Evolutionary conservation across 306 rosid species (phyloP), one percentile per base, ranked within the genome.

Genomic region (Canavalia gladiata): DNA sequence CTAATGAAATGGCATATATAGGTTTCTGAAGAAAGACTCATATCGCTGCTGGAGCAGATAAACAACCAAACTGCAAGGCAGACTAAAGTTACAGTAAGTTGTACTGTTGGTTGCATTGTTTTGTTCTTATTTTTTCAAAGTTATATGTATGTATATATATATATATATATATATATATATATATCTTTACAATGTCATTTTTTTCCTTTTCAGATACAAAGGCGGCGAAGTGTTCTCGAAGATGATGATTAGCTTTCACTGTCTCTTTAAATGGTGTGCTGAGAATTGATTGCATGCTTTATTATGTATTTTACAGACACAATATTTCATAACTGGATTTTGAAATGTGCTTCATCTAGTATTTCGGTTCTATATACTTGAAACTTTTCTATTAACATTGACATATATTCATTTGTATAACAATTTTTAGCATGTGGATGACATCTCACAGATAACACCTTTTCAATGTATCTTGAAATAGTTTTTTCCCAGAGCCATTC

Each of bases 1-100:
- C 52, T 55, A 49, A 70, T 54, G 12, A 83, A 39, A 56, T 67
- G 47, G 47, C 74, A 52, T 81, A 67, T 77, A 51, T 80, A 95
- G 99, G 99, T 95, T 58, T 88, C 99, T 39, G 99, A 95, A 75
- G 97, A 95, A 86, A 91, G 81, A 87, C 99, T 95, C 80, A 95
- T 95, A 82, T 73, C 99, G 42, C 83, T 95, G 88, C 86, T 95
- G 89, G 98, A 95, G 84, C 99, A 95, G 84, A 95, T 95, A 86
- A 95, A 95, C 89, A 91, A 73, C 84, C 97, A 93, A 85, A 95
- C 99, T 57, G 31, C 92, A 49, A 95, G 82, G 86, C 98, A 91
- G 85, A 95, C 98, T 47, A 95, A 88, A 93, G 99, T 95, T 84
- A 95, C 96, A 0, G 99, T 95, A 85, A 90, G 96, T 89, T 73